Evolutionary conservation across 2,329 filamentous ascomycete genomes (phyloP).

Genomic region (Alternaria incomplexa): DNA sequence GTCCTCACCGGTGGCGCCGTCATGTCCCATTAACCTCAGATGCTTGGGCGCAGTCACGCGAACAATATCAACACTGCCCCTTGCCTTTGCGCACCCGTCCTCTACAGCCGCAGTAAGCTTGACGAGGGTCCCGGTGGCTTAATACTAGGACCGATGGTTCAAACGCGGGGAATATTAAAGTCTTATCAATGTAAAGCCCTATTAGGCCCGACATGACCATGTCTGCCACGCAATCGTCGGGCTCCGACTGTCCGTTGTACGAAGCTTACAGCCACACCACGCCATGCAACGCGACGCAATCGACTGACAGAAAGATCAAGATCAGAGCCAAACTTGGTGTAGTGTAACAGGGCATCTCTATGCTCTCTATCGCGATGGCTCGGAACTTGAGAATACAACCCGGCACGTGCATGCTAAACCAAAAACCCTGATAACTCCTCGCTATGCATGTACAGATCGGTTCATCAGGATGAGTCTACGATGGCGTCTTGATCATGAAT

Average conservation of each 20-base stretch:
- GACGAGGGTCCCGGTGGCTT: background rate
- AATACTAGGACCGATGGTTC: background rate
- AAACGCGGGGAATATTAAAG: background rate
- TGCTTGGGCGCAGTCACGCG: background rate
- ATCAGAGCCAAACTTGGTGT: background rate
- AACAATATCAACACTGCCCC: conserved; percentile 17
- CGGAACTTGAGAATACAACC: background rate
- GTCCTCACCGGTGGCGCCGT: background rate
- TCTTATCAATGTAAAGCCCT: background rate
- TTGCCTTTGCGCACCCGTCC: background rate
- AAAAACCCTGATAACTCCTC: conserved; percentile 29
- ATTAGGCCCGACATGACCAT: background rate
- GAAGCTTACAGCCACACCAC: background rate
- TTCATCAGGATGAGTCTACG: conserved; percentile 14
- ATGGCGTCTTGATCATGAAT: conserved; percentile 47
- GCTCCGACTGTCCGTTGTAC: background rate
- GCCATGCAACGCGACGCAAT: background rate
- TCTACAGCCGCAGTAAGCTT: background rate
- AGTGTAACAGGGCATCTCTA: background rate
- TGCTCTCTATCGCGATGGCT: background rate
- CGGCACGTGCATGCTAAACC: background rate
- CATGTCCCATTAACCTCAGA: background rate
- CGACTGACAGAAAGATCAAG: background rate
- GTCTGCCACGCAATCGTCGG: background rate
- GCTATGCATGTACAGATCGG: conserved; percentile 33